Conservation (phyloP, 768 basidiomycete genomes). For the Lactifluus pinguis region DNA sequence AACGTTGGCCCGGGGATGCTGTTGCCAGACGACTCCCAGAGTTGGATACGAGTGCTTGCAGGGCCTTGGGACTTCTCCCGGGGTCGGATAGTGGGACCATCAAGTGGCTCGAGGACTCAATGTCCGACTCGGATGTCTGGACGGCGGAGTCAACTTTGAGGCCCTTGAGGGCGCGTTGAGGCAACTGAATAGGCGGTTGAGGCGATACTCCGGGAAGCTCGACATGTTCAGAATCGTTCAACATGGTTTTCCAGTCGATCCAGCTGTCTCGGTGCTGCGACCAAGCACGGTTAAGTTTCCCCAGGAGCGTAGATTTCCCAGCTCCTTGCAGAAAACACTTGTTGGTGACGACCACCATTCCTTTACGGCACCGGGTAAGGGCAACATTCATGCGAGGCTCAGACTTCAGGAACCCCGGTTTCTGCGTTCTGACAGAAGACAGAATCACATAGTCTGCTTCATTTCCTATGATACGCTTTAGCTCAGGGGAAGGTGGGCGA, state of each 20-base stretch:
- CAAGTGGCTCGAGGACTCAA: too few relatives aligned
- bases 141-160: too few relatives aligned
- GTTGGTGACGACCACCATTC: constrained; percentile 42
- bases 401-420: constrained; percentile 39
- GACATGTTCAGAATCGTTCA: not conserved
- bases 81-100: too few relatives aligned
- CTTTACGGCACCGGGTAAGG: constrained; percentile 34
- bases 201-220: not conserved
- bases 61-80: too few relatives aligned
- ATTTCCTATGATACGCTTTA: constrained; percentile 31
- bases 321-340: constrained; percentile 30
- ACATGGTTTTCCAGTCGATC: constrained; percentile 22
- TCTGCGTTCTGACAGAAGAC: constrained; percentile 39
- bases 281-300: constrained; percentile 28
- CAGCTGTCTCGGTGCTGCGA: constrained; percentile 21
- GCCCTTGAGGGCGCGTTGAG: too few relatives aligned
- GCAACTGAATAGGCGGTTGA: too few relatives aligned
- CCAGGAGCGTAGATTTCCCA: constrained; percentile 37
- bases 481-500: not conserved
- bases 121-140: too few relatives aligned
- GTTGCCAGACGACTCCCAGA: too few relatives aligned
- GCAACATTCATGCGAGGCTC: constrained; percentile 38
- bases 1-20: too few relatives aligned
- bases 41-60: too few relatives aligned
- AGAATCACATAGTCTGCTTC: constrained; percentile 42